Evolutionary conservation across 768 basidiomycete genomes (phyloP), one percentile per base, ranked within the genome.

Genomic region (Candolleomyces efflorescens): DNA sequence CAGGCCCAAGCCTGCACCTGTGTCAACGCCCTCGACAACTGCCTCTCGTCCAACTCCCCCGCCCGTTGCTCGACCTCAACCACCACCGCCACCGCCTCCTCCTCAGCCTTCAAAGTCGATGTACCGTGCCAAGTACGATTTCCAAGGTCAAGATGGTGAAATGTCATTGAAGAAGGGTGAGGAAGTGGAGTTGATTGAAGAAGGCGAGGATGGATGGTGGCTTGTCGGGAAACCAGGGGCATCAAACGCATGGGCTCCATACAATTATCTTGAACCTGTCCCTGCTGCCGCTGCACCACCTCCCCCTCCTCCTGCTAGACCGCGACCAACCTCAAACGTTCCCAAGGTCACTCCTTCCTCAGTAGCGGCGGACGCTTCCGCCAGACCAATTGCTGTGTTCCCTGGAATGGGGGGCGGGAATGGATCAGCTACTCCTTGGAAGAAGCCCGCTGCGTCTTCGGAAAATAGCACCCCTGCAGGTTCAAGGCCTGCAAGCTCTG

Each of bases 121-220:
- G 71, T 97, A 95, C 73, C 86, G 87, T 60, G 90, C 92, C 20
- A 90, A 96, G 62, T 99, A 88, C 71, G 83, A 87, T n/a, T 99
- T 99, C 67, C 80, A 86, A 38, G 95, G 94, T 1, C 91, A 98
- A 71, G 87, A 88, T 36, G 95, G 95, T 12, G 97, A 99, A 71
- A 87, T 98, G 80, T 76, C 85, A 5, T 71, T 99, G 53, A 82
- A 80, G 63, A 98, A 98, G 71, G 97, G 94, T 64, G 97, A 98
- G 59, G 58, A 90, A 2, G 91, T 98, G 1, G 95, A 98, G 73
- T 76, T 98, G 18, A 78, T 94, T 32, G 88, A 96, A 75, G 94
- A 97, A 67, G 87, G 94, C 61, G 85, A 94, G 59, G 96, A 96
- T 64, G 97, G 96, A 2, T 99, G 97, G 97, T 98, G 97, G 96